phyloP scores from a whole-genome alignment of 2,329 filamentous ascomycete genomes.

The Diaporthe batatas region DNA sequence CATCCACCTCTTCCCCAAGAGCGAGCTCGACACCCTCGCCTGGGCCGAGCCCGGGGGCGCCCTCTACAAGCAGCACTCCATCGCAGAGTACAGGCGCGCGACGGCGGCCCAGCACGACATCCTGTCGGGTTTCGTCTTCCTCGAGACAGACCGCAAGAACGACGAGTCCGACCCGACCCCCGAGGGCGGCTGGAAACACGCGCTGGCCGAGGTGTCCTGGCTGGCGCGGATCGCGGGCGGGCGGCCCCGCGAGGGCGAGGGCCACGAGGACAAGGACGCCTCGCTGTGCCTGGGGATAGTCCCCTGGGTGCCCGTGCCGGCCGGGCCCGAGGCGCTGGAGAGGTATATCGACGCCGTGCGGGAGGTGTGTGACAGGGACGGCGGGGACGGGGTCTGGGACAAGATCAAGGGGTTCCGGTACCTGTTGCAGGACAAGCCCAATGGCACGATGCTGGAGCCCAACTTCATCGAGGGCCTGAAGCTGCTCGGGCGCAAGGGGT shows the following conservation, averaged over 20 bases:
- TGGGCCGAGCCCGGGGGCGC: slow-evolving; percentile 75
- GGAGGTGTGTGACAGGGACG: slow-evolving; percentile 56
- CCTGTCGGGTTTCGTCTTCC: slow-evolving; percentile 80
- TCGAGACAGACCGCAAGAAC: slow-evolving; percentile 84
- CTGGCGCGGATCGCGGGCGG: slow-evolving; percentile 76
- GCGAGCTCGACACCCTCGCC: slow-evolving; percentile 74
- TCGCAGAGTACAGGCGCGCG: slow-evolving; percentile 71
- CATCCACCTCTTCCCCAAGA: slow-evolving; percentile 86
- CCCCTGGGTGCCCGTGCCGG: slow-evolving; percentile 87
- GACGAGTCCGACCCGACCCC: slow-evolving; percentile 56
- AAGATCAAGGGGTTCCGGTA: slow-evolving; percentile 86
- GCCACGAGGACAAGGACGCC: slow-evolving; percentile 65
- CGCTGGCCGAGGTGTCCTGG: slow-evolving; percentile 80
- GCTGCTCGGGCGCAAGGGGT: slow-evolving; percentile 72
- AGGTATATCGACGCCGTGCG: slow-evolving; percentile 75
- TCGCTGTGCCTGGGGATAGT: slow-evolving; percentile 77
- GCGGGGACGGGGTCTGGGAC: slow-evolving; percentile 72
- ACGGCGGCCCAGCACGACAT: slow-evolving; percentile 56
- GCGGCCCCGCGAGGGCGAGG: slow-evolving; percentile 67
- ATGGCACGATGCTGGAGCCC: slow-evolving; percentile 72
- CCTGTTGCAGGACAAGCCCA: slow-evolving; percentile 81
- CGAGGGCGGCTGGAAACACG: slow-evolving; percentile 71
- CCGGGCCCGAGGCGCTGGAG: slow-evolving; percentile 70
- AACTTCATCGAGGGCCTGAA: slow-evolving; percentile 75
- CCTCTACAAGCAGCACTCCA: slow-evolving; percentile 73